Base-by-base conservation (phyloP, 2,329 filamentous ascomycete species). In the Pestalotiopsis sp. region DNA sequence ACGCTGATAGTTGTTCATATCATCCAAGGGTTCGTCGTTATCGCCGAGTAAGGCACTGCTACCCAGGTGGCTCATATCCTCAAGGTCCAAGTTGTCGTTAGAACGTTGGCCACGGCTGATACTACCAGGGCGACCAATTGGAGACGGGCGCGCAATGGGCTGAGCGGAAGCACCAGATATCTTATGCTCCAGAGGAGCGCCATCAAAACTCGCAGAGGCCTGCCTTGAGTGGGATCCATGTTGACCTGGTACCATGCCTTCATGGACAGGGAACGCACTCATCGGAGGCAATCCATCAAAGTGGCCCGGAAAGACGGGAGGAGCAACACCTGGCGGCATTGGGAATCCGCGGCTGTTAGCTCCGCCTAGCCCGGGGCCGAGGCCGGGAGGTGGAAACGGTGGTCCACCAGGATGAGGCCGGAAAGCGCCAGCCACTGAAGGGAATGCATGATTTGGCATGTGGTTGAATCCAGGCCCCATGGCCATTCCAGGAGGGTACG, bases 41-140 rank as follows among this genome's bases (percentile, higher is more conserved):
- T 97, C 94, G 70, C 91, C 91, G 61, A 98, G 84, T 13, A 99
- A 84, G 13, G 95, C 96, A 74, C 94, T 95, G 80, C 95, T 98
- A 13, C 96, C 96, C 31, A 99, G 86, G 74, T 96, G 94, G 70
- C 91, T 92, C 67, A 93, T 82, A 63, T 93, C 89, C 67, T 95
- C 93, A 23, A 94, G 83, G 68, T 91, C 90, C 36, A 83, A 81
- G 31, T 69, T 74, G 68, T 62, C 74, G 75, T 64, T 75, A 23
- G 66, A n/a, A 4, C 82, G 82, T 59, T 85, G 85, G 14, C 86
- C 87, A 61, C 87, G 85, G 17, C 85, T 86, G 27, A 88, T 89
- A 78, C 94, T 97, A 17, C 91, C 91, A 0, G 96, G 95, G 41
- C 94, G 89, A 71, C 95, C 93, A 71, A 98, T 98, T 0, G 95